Evolutionary conservation across 495 filamentous ascomycete species (phyloP), one percentile per base, ranked within the genome.

Genomic region (Elaphomyces granulatus): DNA sequence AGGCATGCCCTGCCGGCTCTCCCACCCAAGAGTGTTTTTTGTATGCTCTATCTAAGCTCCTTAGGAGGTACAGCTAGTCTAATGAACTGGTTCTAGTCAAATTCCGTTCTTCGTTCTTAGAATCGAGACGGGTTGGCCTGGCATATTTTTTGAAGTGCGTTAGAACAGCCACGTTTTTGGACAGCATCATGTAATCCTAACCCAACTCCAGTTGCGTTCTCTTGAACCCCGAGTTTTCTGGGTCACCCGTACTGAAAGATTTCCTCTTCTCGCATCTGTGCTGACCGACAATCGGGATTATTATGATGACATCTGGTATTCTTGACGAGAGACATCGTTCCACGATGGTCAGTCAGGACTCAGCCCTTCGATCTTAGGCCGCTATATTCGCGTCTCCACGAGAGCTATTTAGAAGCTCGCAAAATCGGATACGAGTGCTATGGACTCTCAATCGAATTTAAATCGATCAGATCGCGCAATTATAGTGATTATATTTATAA

Each of bases 61-160:
- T n/a, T 16, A 3, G n/a, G 14, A 20, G 16, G 36, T 3, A 26
- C 10, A 18, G 31, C 23, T 16, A 20, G 2, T 7, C 37, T 43
- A 38, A 45, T 48, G 47, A 44, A 56, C 39, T n/a, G 14, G 10
- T 32, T 38, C 17, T 40, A 72, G 77, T 67, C 45, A 78, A 73
- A 50, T 83, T 84, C 46, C 73, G 75, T 4, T 71, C 79, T 4
- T 65, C 64, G 20, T 85, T 85, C 49, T 61, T 85, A 30, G 80
- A 84, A 50, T 64, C 66, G 14, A 61, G 80, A 28, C 70, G 74
- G 36, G 61, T 67, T 37, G 80, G 80, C 9, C 59, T 85, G 33
- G 68, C 70, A 26, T 81, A 85, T 51, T 84, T 83, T 44, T 59
- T 84, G 33, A 81, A 81, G 75, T 83, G 53, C 53, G 75, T 60